Base-by-base conservation (phyloP, 23 red algal species). In the Gracilaria vermiculophylla region DNA sequence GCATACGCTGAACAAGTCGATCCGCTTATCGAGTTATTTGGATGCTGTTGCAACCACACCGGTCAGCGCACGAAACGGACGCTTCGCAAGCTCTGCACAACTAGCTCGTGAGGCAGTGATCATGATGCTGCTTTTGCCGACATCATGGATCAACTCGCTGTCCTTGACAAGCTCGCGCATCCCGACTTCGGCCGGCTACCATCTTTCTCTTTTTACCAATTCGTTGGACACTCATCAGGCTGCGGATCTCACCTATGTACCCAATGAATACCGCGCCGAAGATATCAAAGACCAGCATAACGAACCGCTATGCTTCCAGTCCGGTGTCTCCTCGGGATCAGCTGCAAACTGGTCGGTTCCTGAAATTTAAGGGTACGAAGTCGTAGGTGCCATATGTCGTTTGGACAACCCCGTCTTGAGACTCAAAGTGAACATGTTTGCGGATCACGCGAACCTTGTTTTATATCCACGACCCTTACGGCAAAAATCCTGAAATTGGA, bases 61-160 rank as follows among this genome's bases (percentile, higher is more conserved):
- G 67, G 67, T 29, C 72, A 86, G 81, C 24, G 81, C 14, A 86
- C 3, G 3, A 86, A 72, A 16, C 41, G 17, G 8, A 5, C 81
- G 5, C 14, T 86, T 3, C 81, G 81, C 61, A 73, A 86, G 15
- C 48, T 86, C 57, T 45, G 40, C 7, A 35, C 73, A 42, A 6
- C 35, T 62, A 39, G 44, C 61, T 49, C 25, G 13, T 86, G 40
- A 62, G 81, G 81, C 62, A n/a, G 62, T 23, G 4, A 0, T 16
- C 81, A 86, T 86, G 81, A 86, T 86, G 23, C 61, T 15, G 81
- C 81, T 43, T 86, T 86, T 10, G 3, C 23, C 33, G 65, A 69
- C 62, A 86, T 86, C 81, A 86, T 53, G 31, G 9, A 69, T 29
- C 81, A 86, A 86, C 13, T 73, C 2, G 61, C 81, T 21, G 81